These are phyloP conservation scores for Suillus alpinus DNA, from an alignment of 768 basidiomycete species.

Conservation along the genomic window DNA sequence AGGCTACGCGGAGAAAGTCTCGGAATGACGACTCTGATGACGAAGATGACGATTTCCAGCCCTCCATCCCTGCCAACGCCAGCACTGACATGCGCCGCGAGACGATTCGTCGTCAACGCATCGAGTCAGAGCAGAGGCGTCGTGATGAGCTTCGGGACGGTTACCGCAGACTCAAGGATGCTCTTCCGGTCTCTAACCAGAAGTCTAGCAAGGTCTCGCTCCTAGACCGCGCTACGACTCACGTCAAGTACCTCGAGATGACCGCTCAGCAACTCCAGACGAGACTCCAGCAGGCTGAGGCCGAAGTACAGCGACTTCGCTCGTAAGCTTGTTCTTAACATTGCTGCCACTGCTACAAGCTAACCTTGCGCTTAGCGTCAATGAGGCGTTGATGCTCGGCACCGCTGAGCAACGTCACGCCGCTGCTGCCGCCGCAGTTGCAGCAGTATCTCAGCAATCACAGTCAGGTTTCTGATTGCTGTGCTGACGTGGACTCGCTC, in stretches of 20 bases:
- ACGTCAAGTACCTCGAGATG: conserved; percentile 85
- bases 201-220: conserved; percentile 91
- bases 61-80: conserved; percentile 39
- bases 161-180: conserved; percentile 87
- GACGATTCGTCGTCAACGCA: conserved; percentile 88
- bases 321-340: conserved; percentile 33
- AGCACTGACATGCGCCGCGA: conserved; percentile 76
- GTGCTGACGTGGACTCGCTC: conserved; percentile 11
- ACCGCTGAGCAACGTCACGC: conserved; percentile 73
- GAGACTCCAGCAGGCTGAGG: conserved; percentile 74
- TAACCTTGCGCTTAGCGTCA: conserved; percentile 45
- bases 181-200: conserved; percentile 86
- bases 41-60: conserved; percentile 73
- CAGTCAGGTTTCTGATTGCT: conserved; percentile 46
- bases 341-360: background rate
- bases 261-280: conserved; percentile 73
- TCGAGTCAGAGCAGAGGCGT: conserved; percentile 90
- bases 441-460: conserved; percentile 46
- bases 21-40: conserved; percentile 71
- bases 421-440: conserved; percentile 52
- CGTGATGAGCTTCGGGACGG: conserved; percentile 92
- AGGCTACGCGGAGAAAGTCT: conserved; percentile 43
- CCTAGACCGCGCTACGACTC: conserved; percentile 83
- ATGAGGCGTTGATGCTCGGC: conserved; percentile 87
- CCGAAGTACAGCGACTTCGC: conserved; percentile 77